A percentile compares a stretch with the other conserved stretches of the same genome.
phyloP scores from a whole-genome alignment of 116 monocot species.

The Cymodocea nodosa region DNA sequence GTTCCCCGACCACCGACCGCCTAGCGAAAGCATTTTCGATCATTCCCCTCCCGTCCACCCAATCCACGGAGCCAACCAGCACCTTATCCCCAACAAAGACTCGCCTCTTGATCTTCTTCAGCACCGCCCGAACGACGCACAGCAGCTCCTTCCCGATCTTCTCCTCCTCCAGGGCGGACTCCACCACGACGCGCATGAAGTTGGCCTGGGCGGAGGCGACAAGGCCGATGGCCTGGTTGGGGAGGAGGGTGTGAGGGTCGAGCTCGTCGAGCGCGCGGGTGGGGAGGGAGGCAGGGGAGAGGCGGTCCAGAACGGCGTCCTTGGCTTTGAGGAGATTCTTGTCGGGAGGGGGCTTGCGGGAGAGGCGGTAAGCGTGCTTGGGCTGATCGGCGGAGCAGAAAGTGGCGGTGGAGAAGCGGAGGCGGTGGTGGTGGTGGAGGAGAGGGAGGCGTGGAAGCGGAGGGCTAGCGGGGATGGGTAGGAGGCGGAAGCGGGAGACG shows the following conservation, averaged over 20 bases:
- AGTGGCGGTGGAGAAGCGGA: background rate
- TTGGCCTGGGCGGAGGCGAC: constrained; percentile 90
- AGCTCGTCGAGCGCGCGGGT: background rate
- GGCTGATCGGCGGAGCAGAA: background rate
- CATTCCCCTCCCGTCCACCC: constrained; percentile 75
- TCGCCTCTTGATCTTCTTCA: constrained; percentile 82
- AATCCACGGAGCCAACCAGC: constrained; percentile 66
- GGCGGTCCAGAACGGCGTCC: constrained; percentile 22
- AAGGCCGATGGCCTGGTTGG: constrained; percentile 66
- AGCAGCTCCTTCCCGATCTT: constrained; percentile 52
- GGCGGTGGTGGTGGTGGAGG: constrained; percentile 6
- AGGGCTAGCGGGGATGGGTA: background rate
- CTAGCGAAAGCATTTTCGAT: constrained; percentile 65
- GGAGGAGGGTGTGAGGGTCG: constrained; percentile 30
- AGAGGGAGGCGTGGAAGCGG: constrained; percentile 1
- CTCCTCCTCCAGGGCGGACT: constrained; percentile 7
- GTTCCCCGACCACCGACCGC: constrained; percentile 51
- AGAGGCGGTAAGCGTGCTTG: background rate
- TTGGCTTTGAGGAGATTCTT: constrained; percentile 43
- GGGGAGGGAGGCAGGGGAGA: constrained; percentile 11
- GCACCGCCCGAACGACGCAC: constrained; percentile 73
- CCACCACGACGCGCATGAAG: constrained; percentile 79
- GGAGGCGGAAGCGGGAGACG: constrained; percentile 13
- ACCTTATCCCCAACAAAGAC: constrained; percentile 88
- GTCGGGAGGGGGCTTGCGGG: constrained; percentile 14